Base-by-base conservation (phyloP, 805 yeast species). In the Wickerhamiella hasegawae region DNA sequence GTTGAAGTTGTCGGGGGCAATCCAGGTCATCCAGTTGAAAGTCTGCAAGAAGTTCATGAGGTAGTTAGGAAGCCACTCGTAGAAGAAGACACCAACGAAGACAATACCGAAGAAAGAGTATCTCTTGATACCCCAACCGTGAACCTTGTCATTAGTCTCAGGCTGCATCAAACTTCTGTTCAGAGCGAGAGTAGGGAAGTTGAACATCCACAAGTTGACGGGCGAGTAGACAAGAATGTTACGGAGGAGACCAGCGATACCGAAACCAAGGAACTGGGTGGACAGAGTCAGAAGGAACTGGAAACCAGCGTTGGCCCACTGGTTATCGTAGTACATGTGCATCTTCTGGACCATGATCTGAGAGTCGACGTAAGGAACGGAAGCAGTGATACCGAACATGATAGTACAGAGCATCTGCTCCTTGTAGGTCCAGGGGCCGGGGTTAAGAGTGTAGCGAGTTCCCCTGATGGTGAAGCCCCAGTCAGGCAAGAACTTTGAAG, bases 61-160 rank as follows among this genome's bases (percentile, higher is more conserved):
- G 49, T 62, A 76, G 33, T 72, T 76, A 6, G 87, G 84, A 44
- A 77, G 57, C 75, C 79, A 76, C 49, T 68, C 70, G 67, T 74
- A 76, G 5, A 62, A 40, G 45, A 75, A 73, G 29, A 66, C 56
- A 16, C 53, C 52, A 11, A 44, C 39, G 36, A 69, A 59, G 1
- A 59, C 60, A 28, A 58, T 38, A 17, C 61, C 49, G 53, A 75
- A 74, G 46, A 71, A 68, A 39, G 52, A 57, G 44, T 66, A 68
- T 39, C 76, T 63, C 5, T 72, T 57, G 32, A 74, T 62, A 19
- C 51, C 63, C 83, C 83, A 75, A 2, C 80, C 78, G 45, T 71
- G 60, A 17, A 69, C 67, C 17, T 31, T 40, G 20, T 39, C 45
- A 21, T 46, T 34, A 19, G 38, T 33, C 19, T 55, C 57, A 4